These are phyloP conservation scores for Nelumbo lutea DNA, from an alignment of 164 flowering plant genomes.

Conservation along the genomic window DNA sequence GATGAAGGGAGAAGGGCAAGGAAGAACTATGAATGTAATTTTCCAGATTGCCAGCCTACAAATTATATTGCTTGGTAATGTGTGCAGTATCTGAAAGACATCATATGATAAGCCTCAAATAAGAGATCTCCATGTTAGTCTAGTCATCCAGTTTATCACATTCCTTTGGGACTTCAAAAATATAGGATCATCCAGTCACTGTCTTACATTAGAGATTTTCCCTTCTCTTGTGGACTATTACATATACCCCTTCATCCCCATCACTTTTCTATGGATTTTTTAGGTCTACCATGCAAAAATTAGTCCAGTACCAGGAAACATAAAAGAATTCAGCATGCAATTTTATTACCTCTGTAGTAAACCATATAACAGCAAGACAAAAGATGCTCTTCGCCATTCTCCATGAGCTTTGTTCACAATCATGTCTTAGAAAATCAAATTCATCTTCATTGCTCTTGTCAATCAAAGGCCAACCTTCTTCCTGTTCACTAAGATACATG, in stretches of 20 bases:
- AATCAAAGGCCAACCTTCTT: conserved; percentile 39
- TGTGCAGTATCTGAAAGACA: neutral
- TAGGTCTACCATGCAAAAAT: neutral
- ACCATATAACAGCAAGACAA: conserved; percentile 56
- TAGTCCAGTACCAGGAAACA: neutral
- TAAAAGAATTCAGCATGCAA: neutral
- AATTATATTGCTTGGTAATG: neutral
- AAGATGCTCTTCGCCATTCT: conserved; percentile 43
- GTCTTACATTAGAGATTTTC: neutral
- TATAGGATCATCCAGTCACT: neutral
- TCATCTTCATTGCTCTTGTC: conserved; percentile 27
- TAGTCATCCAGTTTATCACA: neutral
- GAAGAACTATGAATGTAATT: neutral
- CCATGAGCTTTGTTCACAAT: conserved; percentile 31
- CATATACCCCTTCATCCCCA: neutral
- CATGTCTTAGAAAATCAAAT: conserved; percentile 8
- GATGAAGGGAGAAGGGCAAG: neutral
- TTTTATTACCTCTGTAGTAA: conserved; percentile 45
- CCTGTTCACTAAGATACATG: conserved; percentile 29
- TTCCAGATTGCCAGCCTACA: neutral
- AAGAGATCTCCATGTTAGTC: neutral
- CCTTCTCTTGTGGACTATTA: neutral
- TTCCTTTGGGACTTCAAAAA: neutral
- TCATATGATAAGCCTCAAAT: neutral
- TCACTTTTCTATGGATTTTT: neutral